Percentiles rank a stretch among this genome's conserved stretches.
These are phyloP conservation scores for Teratosphaeria nubilosa DNA, from an alignment of 2,329 filamentous ascomycete genomes.

Conservation along the genomic window DNA sequence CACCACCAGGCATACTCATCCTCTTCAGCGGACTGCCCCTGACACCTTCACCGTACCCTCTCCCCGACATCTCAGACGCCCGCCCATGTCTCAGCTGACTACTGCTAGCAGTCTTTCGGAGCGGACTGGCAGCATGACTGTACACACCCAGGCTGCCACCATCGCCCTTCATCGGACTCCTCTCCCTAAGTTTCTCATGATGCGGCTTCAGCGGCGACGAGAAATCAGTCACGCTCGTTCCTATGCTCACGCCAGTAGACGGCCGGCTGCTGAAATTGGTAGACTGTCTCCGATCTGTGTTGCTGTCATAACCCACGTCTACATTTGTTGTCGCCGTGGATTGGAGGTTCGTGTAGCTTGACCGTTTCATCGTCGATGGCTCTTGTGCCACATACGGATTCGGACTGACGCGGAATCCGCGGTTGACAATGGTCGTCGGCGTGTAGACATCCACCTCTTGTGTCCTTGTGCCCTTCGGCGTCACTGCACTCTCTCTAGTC, in stretches of 20 bases:
- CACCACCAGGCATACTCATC: conserved; percentile 27
- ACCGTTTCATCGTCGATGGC: background rate
- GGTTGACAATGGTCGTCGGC: conserved; percentile 55
- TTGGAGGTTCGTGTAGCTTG: conserved; percentile 51
- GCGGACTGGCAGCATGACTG: conserved; percentile 68
- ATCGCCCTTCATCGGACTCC: conserved; percentile 44
- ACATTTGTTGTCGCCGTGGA: conserved; percentile 17
- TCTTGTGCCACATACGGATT: conserved; percentile 66
- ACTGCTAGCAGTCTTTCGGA: conserved; percentile 65
- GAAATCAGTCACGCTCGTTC: conserved; percentile 28
- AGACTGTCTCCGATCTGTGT: conserved; percentile 21
- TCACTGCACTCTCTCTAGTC: conserved; percentile 40
- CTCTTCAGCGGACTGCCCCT: conserved; percentile 35
- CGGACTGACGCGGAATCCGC: conserved; percentile 69
- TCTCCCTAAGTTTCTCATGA: conserved; percentile 37
- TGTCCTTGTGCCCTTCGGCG: conserved; percentile 19
- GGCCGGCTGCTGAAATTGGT: conserved; percentile 22
- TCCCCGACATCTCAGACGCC: background rate
- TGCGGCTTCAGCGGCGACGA: conserved; percentile 39
- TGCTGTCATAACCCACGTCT: conserved; percentile 7
- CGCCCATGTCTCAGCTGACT: conserved; percentile 31
- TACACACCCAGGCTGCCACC: conserved; percentile 75
- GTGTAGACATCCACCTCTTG: conserved; percentile 52
- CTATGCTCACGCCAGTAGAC: conserved; percentile 28
- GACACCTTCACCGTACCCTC: conserved; percentile 14